Evolutionary conservation across 1,139 yeast species (phyloP), one percentile per base, ranked within the genome.

Genomic region (Geotrichum phurueaensis): DNA sequence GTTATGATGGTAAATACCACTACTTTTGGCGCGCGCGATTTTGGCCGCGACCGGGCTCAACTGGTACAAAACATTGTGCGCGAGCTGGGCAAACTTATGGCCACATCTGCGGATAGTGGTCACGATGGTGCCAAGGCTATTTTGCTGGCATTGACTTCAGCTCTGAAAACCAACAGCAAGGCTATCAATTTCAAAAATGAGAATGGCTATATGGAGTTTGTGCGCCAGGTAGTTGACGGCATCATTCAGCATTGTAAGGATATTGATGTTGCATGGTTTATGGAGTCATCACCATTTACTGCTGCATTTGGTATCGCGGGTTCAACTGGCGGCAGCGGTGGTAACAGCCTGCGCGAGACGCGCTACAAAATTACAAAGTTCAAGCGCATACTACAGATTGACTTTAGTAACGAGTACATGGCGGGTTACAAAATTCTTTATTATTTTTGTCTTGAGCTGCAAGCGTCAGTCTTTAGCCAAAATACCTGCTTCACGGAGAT

Each of bases 371-470:
- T 51, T 1, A 54, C 56, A 25, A 43, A 52, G 36, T 59, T 59
- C 43, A 59, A 59, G 54, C 52, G 56, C 36, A 54, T 59, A 56
- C 56, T 59, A 3, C 56, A 59, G 13, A 59, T 59, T 15, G 61
- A 59, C 31, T 59, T 59, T 36, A 33, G 50, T 20, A 55, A 59
- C 43, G 51, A 55, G 53, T 51, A 54, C 47, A 45, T 18, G 12
- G 58, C 61, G 1, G 61, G 61, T 6, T 59, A 29, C 31, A 51
- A 50, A 22, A 56, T 59, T 7, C 51, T 54, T 22, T 57, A 59
- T 27, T 59, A 55, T 39, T 59, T 59, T 18, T 59, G 61, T 48
- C 51, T 59, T 29, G 61, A 59, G 29, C 51, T 59, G 13, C 61
- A 59, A 29, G 57, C 54, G 2, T 54, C 58, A 4, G 58, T 53